These are phyloP conservation scores for Plantago elongata DNA, from an alignment of 257 asterid species.

Conservation along the genomic window DNA sequence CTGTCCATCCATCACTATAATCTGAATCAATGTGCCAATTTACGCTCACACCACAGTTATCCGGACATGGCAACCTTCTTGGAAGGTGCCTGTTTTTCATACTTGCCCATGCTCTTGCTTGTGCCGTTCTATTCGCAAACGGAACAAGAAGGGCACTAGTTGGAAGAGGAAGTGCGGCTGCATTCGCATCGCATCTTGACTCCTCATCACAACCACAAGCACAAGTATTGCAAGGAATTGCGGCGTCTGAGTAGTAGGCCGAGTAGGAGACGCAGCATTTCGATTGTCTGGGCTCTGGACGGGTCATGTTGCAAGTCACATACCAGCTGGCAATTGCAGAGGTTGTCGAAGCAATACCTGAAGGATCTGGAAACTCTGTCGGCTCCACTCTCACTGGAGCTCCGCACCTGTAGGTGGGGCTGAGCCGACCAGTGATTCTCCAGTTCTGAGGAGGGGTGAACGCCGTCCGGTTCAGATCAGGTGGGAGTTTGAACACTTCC, in stretches of 20 bases:
- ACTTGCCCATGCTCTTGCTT: slow-evolving; percentile 57
- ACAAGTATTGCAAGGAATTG: slow-evolving; percentile 73
- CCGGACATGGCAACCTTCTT: slow-evolving; percentile 63
- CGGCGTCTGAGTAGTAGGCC: slow-evolving; percentile 61
- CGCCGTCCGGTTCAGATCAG: slow-evolving; percentile 69
- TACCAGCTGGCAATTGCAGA: slow-evolving; percentile 83
- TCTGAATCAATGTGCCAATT: slow-evolving; percentile 92
- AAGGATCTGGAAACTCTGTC: slow-evolving; percentile 60
- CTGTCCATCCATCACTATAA: slow-evolving; percentile 77
- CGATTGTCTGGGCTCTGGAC: slow-evolving; percentile 46
- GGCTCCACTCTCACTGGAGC: slow-evolving; percentile 69
- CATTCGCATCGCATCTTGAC: slow-evolving; percentile 37
- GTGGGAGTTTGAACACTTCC: slow-evolving; percentile 83
- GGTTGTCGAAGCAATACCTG: slow-evolving; percentile 41
- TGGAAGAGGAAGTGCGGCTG: slow-evolving; percentile 44
- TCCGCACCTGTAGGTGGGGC: slow-evolving; percentile 67
- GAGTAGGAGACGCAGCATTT: slow-evolving; percentile 88
- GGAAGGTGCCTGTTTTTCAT: slow-evolving; percentile 45
- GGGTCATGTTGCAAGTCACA: slow-evolving; percentile 65
- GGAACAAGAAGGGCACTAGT: slow-evolving; percentile 80
- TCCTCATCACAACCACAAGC: slow-evolving; percentile 71
- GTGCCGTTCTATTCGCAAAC: slow-evolving; percentile 46
- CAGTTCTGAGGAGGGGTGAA: slow-evolving; percentile 79
- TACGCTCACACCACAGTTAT: slow-evolving; percentile 84
- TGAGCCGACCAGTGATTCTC: slow-evolving; percentile 64